phyloP scores from a whole-genome alignment of 2,329 filamentous ascomycete genomes.

The Colletotrichum sp. region DNA sequence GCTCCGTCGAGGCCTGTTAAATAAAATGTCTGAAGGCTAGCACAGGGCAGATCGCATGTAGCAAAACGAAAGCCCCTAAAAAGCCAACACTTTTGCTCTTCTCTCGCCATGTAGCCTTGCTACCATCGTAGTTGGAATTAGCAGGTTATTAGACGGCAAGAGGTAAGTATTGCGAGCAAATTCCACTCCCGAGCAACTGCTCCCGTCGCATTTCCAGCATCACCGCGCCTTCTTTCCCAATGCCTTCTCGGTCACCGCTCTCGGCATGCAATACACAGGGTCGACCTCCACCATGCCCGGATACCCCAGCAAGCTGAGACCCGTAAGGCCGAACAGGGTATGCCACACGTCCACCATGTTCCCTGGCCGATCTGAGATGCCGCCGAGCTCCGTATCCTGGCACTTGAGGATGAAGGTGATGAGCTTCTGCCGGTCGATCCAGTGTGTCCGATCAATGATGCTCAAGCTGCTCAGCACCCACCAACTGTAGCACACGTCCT shows the following conservation, averaged over 20 bases:
- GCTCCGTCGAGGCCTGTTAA: slow-evolving; percentile 5
- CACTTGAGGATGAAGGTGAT: slow-evolving; percentile 83
- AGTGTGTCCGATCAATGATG: slow-evolving; percentile 87
- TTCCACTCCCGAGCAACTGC: background rate
- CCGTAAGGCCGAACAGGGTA: slow-evolving; percentile 87
- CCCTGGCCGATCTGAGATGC: slow-evolving; percentile 87
- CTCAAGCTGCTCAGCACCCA: slow-evolving; percentile 94
- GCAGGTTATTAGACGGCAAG: slow-evolving; percentile 76
- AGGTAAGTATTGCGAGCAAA: slow-evolving; percentile 38
- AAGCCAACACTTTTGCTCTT: slow-evolving; percentile 46
- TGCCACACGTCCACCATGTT: slow-evolving; percentile 99
- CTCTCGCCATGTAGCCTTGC: slow-evolving; percentile 76
- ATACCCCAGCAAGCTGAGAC: slow-evolving; percentile 82
- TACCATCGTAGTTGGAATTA: slow-evolving; percentile 52
- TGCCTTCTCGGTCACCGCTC: slow-evolving; percentile 65
- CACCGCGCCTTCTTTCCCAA: slow-evolving; percentile 33
- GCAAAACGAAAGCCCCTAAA: slow-evolving; percentile 29
- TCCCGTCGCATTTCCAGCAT: background rate
- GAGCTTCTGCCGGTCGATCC: slow-evolving; percentile 88
- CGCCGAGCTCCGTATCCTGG: slow-evolving; percentile 84
- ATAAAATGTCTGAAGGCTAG: slow-evolving; percentile 25
- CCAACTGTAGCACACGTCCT: slow-evolving; percentile 99
- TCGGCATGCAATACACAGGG: slow-evolving; percentile 86
- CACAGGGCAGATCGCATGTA: slow-evolving; percentile 29
- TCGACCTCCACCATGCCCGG: slow-evolving; percentile 81